Evolutionary conservation across 1,284 basidiomycete genomes (phyloP), one percentile per base, ranked within the genome.

Genomic region (Austropuccinia psidii): DNA sequence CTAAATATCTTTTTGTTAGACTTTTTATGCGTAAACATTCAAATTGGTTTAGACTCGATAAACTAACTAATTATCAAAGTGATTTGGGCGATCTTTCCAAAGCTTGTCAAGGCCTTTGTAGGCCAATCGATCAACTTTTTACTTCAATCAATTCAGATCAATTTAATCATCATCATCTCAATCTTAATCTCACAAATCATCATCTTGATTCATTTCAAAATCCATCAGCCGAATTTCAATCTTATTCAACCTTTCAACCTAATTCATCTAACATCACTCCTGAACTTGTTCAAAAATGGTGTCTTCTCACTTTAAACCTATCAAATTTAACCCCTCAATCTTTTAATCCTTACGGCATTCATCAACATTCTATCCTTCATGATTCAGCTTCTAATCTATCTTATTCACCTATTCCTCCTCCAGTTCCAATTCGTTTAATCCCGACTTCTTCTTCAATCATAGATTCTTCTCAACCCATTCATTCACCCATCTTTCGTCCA

Each of bases 21-120:
- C 68, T 72, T 1, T 72, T 72, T 37, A 72, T 72, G 57, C 52
- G 68, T 17, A 72, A 72, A 60, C 68, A 72, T 43, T 31, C 35
- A 2, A 61, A 72, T 41, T 72, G 68, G 68, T 72, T 72, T 57
- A 61, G 68, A 58, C 31, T 72, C 21, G 57, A 72, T 47, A 52
- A 72, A 37, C 29, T 72, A 39, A 52, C 24, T 8, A 47, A 49
- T 33, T 72, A 72, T 45, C 11, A 47, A 52, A 21, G 19, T 21
- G 68, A 72, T 21, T 39, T 50, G 13, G 68, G 54, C 3, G 33
- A 72, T 33, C 24, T 60, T 49, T 13, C 27, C 29, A 35, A 60
- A 39, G 57, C 68, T 0, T 72, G 57, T 52, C n/a, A 5, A 35
- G 31, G 43, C 24, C 35, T 57, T 17, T 57, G 55, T 47, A 37